Percentiles rank a stretch among this genome's conserved stretches.
phyloP scores from a whole-genome alignment of 257 asterid species.

The Salvia hispanica region DNA sequence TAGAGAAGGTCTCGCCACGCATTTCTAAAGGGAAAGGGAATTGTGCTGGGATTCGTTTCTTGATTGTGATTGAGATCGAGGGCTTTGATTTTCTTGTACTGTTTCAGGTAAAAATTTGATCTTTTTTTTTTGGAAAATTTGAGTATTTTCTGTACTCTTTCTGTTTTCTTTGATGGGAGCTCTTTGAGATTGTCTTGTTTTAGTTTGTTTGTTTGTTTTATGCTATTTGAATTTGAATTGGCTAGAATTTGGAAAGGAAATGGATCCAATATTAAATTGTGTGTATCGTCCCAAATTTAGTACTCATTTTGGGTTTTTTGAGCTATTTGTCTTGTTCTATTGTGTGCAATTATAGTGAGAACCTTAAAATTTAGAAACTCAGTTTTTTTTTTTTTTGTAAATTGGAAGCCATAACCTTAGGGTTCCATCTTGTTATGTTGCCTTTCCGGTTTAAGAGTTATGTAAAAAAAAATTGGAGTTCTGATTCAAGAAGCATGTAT shows the following conservation, averaged over 20 bases:
- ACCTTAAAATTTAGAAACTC: background rate
- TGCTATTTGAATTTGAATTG: constrained; percentile 16
- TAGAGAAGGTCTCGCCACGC: constrained; percentile 6
- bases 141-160: background rate
- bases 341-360: background rate
- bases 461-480: no score
- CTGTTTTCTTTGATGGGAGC: constrained; percentile 12
- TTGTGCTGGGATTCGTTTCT: constrained; percentile 31
- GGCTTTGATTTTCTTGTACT: background rate
- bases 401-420: background rate
- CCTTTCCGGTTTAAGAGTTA: no score
- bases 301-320: background rate
- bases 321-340: constrained; percentile 5
- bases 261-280: constrained; percentile 27
- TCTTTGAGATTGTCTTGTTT: constrained; percentile 22
- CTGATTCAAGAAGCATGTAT: no score
- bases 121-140: background rate
- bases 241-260: constrained; percentile 22
- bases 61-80: constrained; percentile 33
- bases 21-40: constrained; percentile 12
- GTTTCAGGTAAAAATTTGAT: constrained; percentile 39
- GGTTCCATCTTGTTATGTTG: background rate
- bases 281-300: background rate
- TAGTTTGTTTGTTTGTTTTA: constrained; percentile 4
- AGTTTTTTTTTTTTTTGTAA: background rate